phyloP scores from a whole-genome alignment of 1,284 basidiomycete species.

The Ceratobasidium sp. region DNA sequence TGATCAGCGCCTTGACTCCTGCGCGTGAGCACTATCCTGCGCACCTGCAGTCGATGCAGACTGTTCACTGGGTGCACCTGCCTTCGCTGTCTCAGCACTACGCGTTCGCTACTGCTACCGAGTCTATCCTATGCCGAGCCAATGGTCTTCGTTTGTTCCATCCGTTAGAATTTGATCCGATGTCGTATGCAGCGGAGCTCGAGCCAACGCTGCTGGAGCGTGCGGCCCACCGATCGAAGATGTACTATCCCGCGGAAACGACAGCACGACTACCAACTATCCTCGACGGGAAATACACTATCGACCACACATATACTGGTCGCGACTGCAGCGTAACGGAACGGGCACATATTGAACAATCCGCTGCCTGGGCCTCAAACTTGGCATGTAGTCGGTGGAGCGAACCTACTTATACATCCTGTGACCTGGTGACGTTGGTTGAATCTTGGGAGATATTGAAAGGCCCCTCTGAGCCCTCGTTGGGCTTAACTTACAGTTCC shows the following conservation, averaged over 20 bases:
- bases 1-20: slow-evolving; percentile 56
- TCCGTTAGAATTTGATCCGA: background rate
- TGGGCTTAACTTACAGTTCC: background rate
- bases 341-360: background rate
- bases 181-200: background rate
- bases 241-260: slow-evolving; percentile 15
- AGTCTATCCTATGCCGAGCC: slow-evolving; percentile 14
- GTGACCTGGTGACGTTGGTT: background rate
- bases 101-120: slow-evolving; percentile 47
- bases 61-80: slow-evolving; percentile 54
- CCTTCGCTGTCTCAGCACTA: slow-evolving; percentile 54
- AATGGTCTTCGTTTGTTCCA: slow-evolving; percentile 10
- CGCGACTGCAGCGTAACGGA: background rate
- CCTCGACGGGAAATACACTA: background rate
- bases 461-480: background rate
- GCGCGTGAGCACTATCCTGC: slow-evolving; percentile 56
- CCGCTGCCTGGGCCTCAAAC: slow-evolving; percentile 7
- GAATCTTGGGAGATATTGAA: background rate
- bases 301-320: background rate
- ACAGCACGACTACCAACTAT: background rate
- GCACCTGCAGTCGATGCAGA: slow-evolving; percentile 57
- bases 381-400: background rate
- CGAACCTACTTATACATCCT: background rate
- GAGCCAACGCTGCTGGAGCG: slow-evolving; percentile 10
- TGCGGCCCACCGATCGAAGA: slow-evolving; percentile 10